Conservation (phyloP, 176 grass and related monocot genomes). For the Panicum miliaceum region DNA sequence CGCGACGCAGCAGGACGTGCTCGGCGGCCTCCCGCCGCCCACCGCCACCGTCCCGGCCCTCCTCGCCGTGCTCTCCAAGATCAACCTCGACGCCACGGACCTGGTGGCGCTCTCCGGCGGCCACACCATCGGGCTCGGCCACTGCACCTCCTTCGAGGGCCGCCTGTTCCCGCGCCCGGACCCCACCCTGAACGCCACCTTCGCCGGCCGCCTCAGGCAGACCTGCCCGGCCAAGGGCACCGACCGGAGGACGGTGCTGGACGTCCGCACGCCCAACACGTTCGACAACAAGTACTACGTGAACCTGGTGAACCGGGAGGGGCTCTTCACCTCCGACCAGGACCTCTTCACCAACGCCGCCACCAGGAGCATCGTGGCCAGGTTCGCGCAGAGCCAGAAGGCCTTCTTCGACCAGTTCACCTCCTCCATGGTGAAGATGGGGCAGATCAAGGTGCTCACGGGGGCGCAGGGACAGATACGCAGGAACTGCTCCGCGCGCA, state of each 20-base stretch:
- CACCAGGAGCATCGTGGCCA: constrained; percentile 29
- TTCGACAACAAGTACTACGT: constrained; percentile 93
- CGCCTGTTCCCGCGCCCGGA: constrained; percentile 65
- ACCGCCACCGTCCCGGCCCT: constrained; percentile 31
- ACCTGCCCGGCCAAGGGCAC: constrained; percentile 52
- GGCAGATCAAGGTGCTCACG: constrained; percentile 71
- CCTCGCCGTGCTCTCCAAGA: constrained; percentile 5
- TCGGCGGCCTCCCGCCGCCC: constrained; percentile 43
- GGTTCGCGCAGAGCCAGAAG: constrained; percentile 33
- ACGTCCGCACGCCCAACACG: constrained; percentile 56
- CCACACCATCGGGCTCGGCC: constrained; percentile 65
- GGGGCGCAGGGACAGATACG: constrained; percentile 59
- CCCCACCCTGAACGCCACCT: constrained; percentile 35
- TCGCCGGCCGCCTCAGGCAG: constrained; percentile 35
- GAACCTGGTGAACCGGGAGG: constrained; percentile 58
- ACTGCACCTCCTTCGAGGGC: constrained; percentile 60
- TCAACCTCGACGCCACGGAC: constrained; percentile 60
- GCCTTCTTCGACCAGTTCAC: constrained; percentile 61
- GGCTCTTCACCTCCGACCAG: constrained; percentile 84
- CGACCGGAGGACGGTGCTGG: constrained; percentile 41
- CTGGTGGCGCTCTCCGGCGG: constrained; percentile 75
- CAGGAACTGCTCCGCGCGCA: constrained; percentile 60
- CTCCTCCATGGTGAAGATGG: constrained; percentile 70
- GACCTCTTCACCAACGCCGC: constrained; percentile 52
- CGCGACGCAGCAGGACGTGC: constrained; percentile 16